Evolutionary conservation across 139 green algal genomes (phyloP).

Genomic region (Zygnema circumcarinatum): DNA sequence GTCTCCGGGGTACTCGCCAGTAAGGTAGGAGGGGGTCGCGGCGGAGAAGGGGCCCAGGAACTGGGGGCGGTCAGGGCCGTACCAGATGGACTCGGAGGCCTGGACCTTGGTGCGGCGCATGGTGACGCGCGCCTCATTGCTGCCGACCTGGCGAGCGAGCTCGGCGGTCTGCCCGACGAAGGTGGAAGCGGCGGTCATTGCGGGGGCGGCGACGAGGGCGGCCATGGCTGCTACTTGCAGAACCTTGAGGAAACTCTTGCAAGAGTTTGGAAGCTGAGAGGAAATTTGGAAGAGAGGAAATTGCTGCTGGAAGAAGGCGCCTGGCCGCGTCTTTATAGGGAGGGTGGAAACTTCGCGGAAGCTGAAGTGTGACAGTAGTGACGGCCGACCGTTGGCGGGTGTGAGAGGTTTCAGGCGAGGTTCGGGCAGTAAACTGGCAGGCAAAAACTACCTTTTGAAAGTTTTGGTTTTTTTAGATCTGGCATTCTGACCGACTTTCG

Average conservation of each 20-base stretch:
- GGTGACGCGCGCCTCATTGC: conserved; percentile 31
- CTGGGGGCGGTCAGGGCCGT: conserved; percentile 53
- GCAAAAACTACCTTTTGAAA: too few relatives aligned
- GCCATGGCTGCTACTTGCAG: not conserved
- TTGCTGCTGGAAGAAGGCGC: too few relatives aligned
- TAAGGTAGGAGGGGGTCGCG: conserved; percentile 54
- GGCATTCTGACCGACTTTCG: too few relatives aligned
- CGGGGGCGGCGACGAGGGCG: conserved; percentile 20
- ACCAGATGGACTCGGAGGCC: conserved; percentile 16
- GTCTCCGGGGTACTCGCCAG: conserved; percentile 87
- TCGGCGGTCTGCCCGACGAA: conserved; percentile 40
- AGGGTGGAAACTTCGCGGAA: too few relatives aligned
- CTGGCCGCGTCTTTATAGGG: too few relatives aligned
- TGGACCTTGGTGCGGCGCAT: conserved; percentile 11
- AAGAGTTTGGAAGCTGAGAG: not conserved
- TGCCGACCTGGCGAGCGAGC: conserved; percentile 29
- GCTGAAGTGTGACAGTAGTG: too few relatives aligned
- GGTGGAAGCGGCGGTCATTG: conserved; percentile 25
- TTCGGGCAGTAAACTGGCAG: too few relatives aligned
- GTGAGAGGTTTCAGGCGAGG: too few relatives aligned
- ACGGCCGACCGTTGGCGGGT: too few relatives aligned
- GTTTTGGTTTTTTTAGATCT: too few relatives aligned
- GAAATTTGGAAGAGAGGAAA: too few relatives aligned
- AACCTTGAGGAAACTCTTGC: not conserved
- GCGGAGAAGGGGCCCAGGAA: conserved; percentile 63